These are phyloP conservation scores for Blastobotrys indianensis DNA, from an alignment of 1,139 yeast species.

Conservation along the genomic window DNA sequence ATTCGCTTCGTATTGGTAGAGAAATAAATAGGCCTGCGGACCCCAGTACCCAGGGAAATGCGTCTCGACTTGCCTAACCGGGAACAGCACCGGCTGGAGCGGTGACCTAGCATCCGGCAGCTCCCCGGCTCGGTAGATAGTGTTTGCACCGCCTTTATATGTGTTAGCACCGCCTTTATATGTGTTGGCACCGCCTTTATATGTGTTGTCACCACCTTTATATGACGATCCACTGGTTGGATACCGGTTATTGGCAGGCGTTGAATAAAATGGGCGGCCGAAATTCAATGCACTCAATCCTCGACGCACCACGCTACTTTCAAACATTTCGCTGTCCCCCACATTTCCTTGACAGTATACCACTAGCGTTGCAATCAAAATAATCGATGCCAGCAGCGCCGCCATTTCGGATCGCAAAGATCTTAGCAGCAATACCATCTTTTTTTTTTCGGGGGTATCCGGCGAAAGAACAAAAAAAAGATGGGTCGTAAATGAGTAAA, in stretches of 20 bases:
- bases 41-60: conserved; percentile 25
- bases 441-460: neutral
- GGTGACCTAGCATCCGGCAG: conserved; percentile 3
- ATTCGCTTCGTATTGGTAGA: conserved; percentile 15
- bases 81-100: neutral
- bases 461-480: neutral
- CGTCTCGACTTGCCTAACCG: conserved; percentile 1
- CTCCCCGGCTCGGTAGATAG: conserved; percentile 4
- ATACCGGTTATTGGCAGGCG: too few species aligned
- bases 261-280: too few species aligned
- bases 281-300: too few species aligned
- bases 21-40: conserved; percentile 15
- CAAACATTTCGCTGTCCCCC: too few species aligned
- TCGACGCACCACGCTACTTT: too few species aligned
- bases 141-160: conserved; percentile 3
- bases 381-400: too few species aligned
- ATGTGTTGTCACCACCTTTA: conserved; percentile 2
- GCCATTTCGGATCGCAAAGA: too few species aligned
- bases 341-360: too few species aligned
- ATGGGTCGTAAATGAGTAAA: neutral
- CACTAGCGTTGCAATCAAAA: too few species aligned
- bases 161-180: conserved; percentile 3
- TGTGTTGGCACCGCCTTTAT: conserved; percentile 3
- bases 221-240: too few species aligned
- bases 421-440: too few species aligned